Percentiles rank a stretch among this genome's conserved stretches.
Evolutionary conservation across 225 moss, liverwort and hornwort species (phyloP).

Genomic region (Bryum argenteum): DNA sequence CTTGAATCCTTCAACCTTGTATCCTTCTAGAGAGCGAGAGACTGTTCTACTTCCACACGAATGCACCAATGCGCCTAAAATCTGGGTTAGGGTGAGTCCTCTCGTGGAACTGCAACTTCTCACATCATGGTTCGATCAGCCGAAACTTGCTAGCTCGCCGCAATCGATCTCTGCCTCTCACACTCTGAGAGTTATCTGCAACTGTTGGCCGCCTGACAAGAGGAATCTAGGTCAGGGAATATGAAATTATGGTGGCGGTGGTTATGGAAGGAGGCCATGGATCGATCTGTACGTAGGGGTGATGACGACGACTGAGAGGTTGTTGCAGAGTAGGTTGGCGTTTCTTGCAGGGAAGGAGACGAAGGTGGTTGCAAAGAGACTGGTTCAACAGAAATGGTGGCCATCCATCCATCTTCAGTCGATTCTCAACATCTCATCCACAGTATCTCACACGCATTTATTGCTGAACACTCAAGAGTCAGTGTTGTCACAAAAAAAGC

Average conservation of each 20-base stretch:
- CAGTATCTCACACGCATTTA: slow-evolving; percentile 40
- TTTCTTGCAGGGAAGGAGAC: slow-evolving; percentile 53
- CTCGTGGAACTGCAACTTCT: slow-evolving; percentile 6
- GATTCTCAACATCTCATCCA: slow-evolving; percentile 44
- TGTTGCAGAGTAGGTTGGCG: slow-evolving; percentile 48
- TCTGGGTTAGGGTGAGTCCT: background rate
- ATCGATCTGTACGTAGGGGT: slow-evolving; percentile 31
- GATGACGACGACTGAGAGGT: slow-evolving; percentile 32
- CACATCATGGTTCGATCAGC: slow-evolving; percentile 11
- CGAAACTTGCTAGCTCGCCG: slow-evolving; percentile 7
- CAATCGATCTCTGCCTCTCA: slow-evolving; percentile 12
- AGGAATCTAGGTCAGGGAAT: slow-evolving; percentile 35
- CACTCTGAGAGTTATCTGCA: slow-evolving; percentile 17
- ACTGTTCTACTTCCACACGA: background rate
- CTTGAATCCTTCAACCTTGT: slow-evolving; percentile 11
- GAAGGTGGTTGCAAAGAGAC: slow-evolving; percentile 53
- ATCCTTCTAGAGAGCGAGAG: too few relatives aligned
- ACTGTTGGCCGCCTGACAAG: background rate
- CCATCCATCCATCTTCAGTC: slow-evolving; percentile 38
- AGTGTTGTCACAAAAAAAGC: background rate
- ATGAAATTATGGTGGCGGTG: slow-evolving; percentile 25
- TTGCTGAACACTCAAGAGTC: slow-evolving; percentile 26
- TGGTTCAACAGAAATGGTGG: slow-evolving; percentile 35
- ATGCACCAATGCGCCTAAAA: slow-evolving; percentile 9
- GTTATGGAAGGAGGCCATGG: slow-evolving; percentile 8